Conservation (phyloP, 306 rosid species). For the Quillaja saponaria region DNA sequence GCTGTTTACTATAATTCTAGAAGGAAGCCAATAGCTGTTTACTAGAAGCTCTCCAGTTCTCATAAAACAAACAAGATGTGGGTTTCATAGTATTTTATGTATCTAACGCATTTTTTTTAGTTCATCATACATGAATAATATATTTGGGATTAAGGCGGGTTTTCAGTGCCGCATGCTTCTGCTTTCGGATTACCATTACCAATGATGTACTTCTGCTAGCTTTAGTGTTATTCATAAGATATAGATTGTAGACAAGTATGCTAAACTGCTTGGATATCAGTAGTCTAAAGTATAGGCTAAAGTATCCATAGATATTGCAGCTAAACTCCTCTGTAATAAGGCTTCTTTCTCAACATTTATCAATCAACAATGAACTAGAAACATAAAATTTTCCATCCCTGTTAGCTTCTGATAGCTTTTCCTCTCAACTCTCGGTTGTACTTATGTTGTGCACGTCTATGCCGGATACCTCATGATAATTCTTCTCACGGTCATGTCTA, state of each 20-base stretch:
- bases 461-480: background rate
- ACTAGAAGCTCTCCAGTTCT: background rate
- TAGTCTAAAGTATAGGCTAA: background rate
- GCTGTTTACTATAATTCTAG: background rate
- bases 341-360: too few relatives aligned
- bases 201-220: background rate
- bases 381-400: constrained; percentile 50
- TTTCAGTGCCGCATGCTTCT: background rate
- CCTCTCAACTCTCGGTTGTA: constrained; percentile 52
- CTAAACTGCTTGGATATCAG: background rate
- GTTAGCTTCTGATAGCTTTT: constrained; percentile 59
- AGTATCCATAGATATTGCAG: background rate
- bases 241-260: background rate
- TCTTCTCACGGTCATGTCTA: background rate
- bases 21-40: background rate
- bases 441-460: constrained; percentile 48
- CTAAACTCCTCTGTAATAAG: background rate
- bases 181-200: background rate
- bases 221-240: background rate
- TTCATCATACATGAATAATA: background rate
- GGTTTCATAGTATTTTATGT: background rate
- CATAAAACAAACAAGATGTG: background rate
- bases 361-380: background rate
- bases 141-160: background rate
- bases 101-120: background rate